Evolutionary conservation across 192 early-diverging fungal genomes (phyloP).

Genomic region (Chytriomyces sp.): DNA sequence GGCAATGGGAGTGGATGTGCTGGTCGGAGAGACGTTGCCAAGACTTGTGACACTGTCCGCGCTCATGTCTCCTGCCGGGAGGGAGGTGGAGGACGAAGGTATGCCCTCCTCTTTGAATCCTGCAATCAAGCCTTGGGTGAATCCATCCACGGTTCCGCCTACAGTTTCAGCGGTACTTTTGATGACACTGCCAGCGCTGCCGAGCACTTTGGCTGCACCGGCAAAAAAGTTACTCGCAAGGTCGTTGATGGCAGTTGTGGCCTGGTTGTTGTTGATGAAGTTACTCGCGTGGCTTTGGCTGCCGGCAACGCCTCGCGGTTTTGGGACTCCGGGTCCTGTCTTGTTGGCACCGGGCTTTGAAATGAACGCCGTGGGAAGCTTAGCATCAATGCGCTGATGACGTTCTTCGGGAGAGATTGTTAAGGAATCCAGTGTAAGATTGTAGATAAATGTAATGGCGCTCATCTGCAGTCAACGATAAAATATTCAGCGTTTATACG

Average conservation of each 20-base stretch:
- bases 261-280: conserved; percentile 22
- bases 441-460: conserved; percentile 59
- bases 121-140: conserved; percentile 21
- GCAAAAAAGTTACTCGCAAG: conserved; percentile 24
- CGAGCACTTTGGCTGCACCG: neutral
- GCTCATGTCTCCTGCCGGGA: neutral
- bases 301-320: neutral
- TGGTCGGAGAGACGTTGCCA: neutral
- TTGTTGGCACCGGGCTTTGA: neutral
- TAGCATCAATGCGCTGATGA: neutral
- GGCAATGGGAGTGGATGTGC: neutral
- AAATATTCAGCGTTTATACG: neutral
- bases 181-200: neutral
- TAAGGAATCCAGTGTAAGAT: conserved; percentile 48
- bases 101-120: conserved; percentile 26
- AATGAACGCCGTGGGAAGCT: neutral
- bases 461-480: conserved; percentile 43
- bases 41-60: neutral
- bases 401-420: conserved; percentile 45
- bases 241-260: conserved; percentile 7
- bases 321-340: neutral
- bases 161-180: conserved; percentile 24
- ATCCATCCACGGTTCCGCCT: conserved; percentile 21
- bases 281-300: conserved; percentile 13
- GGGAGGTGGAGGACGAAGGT: neutral